These are phyloP conservation scores for Saccharomyces pastorianus DNA, from an alignment of 1,139 yeast species.

Conservation along the genomic window DNA sequence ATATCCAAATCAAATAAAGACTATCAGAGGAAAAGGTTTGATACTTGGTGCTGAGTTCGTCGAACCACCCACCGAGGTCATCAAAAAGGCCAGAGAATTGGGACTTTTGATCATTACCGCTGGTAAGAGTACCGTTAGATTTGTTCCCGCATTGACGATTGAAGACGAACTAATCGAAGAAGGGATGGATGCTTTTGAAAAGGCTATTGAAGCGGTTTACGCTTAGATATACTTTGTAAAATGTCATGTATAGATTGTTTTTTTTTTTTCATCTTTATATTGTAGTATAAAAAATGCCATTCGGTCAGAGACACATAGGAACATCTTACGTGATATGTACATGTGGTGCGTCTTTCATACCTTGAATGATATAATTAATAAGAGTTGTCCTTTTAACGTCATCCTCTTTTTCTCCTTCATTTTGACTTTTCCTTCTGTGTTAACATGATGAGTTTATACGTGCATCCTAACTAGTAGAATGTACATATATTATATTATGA, in stretches of 20 bases:
- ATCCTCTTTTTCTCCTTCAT: background rate
- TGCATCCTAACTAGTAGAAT: background rate
- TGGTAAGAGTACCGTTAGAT: slow-evolving; percentile 80
- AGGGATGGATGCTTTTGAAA: slow-evolving; percentile 62
- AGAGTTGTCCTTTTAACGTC: too few relatives aligned
- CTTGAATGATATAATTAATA: background rate
- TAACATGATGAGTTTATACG: background rate
- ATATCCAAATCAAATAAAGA: slow-evolving; percentile 52
- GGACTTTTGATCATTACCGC: slow-evolving; percentile 85
- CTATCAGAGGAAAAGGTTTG: slow-evolving; percentile 81
- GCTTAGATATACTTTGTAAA: slow-evolving; percentile 4
- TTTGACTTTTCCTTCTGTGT: background rate
- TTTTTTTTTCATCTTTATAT: background rate
- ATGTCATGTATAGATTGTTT: background rate
- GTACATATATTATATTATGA: slow-evolving; percentile 3
- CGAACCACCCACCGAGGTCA: slow-evolving; percentile 57
- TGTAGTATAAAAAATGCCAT: background rate
- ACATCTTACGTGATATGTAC: background rate
- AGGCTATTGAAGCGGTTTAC: slow-evolving; percentile 38
- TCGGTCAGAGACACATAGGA: background rate
- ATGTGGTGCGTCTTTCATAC: too few relatives aligned
- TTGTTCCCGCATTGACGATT: slow-evolving; percentile 88
- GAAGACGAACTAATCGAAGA: slow-evolving; percentile 56
- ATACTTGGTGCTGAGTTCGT: slow-evolving; percentile 73
- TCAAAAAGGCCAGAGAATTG: slow-evolving; percentile 60